Base-by-base conservation (phyloP, 257 asterid species). In the Rehmannia glutinosa region DNA sequence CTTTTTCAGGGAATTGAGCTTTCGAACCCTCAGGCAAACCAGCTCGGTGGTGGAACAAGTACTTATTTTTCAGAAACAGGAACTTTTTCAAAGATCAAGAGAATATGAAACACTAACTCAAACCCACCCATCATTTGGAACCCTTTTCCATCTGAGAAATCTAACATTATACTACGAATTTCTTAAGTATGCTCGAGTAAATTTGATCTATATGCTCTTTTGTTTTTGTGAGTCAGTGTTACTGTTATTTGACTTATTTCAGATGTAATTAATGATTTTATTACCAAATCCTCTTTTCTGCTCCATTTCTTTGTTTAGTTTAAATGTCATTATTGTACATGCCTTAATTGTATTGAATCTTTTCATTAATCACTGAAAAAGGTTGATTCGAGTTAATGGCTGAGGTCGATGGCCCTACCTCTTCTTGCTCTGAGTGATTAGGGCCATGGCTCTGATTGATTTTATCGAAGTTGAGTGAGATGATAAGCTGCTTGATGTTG, bases 11-110 rank as follows among this genome's bases (percentile, higher is more conserved):
- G 97, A 1, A 90, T 90, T 16, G 97, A 93, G 87, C 96, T 93
- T 32, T 86, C 96, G 25, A 93, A 93, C 69, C 99, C 99, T 68
- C 96, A 86, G 71, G 97, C 96, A 10, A 84, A 82, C 74, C 97
- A 82, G 74, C 81, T 90, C 19, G 97, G 96, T 23, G 77, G 96
- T 69, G 96, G 96, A 73, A 88, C 89, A 52, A 93, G 97, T 70
- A 90, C 99, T 4, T 93, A 93, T 63, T 93, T 93, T 66, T 93
- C 99, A 0, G 96, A 90, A 74, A 88, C 90, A 11, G 97, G 99
- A 36, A 85, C 96, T 3, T 93, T 93, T 77, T 90, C 99, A 1
- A 90, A 86, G 91, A 90, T 90, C 70, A 93, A 86, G 89, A 81
- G 87, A 66, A 66, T 74, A 1, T 84, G 82, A 81, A 78, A 71